Evolutionary conservation across 805 yeast species (phyloP).

Genomic region (Metschnikowia shivogae): DNA sequence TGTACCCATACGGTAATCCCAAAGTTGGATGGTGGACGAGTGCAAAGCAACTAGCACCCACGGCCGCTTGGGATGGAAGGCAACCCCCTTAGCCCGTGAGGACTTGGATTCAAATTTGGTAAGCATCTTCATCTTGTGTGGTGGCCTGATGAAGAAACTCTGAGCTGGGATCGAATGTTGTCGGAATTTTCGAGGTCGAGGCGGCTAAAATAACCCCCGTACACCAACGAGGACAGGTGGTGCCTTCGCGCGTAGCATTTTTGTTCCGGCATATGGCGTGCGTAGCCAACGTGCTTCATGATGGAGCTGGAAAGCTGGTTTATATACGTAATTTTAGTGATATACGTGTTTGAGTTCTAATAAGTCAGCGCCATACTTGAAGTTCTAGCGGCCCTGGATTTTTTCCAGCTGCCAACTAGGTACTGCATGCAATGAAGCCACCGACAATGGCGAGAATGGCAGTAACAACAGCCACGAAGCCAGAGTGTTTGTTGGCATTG

Average conservation of each 20-base stretch:
- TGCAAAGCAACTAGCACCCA: conserved; percentile 95
- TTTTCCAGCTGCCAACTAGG: background rate
- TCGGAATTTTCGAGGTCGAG: conserved; percentile 7
- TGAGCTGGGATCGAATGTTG: conserved; percentile 5
- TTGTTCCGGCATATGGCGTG: background rate
- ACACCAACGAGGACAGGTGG: conserved; percentile 5
- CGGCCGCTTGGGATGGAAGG: conserved; percentile 93
- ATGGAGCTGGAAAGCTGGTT: background rate
- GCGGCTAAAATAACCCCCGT: conserved; percentile 11
- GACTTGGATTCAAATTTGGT: conserved; percentile 92
- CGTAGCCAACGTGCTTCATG: background rate
- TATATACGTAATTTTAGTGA: background rate
- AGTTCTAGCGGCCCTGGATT: background rate
- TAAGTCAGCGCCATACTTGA: too few relatives aligned
- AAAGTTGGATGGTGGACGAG: conserved; percentile 96
- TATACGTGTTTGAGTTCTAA: background rate
- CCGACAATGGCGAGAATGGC: conserved; percentile 10
- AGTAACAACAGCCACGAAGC: conserved; percentile 6
- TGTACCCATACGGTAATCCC: conserved; percentile 99
- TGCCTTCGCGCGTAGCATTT: conserved; percentile 1
- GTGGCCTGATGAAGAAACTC: conserved; percentile 4
- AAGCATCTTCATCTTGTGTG: conserved; percentile 25
- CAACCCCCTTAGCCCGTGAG: conserved; percentile 95
- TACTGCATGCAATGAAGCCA: conserved; percentile 4
- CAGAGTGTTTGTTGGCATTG: background rate